These are phyloP conservation scores for Stephania japonica DNA, from an alignment of 164 flowering plant species.

Conservation along the genomic window DNA sequence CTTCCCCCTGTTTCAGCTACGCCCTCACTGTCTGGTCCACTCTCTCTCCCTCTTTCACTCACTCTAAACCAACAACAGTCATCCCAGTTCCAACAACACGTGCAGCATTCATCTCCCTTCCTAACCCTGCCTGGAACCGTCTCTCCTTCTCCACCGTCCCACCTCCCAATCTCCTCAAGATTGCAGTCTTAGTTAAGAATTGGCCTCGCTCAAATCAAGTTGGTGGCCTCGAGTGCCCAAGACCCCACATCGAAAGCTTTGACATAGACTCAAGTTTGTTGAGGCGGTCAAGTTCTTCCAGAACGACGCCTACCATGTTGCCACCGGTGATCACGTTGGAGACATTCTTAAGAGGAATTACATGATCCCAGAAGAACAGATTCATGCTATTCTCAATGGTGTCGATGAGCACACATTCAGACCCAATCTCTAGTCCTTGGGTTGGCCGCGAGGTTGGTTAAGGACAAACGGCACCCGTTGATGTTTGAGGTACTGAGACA, in stretches of 20 bases:
- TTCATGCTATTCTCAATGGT: conserved; percentile 74
- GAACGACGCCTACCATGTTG: conserved; percentile 63
- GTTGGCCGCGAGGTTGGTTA: conserved; percentile 71
- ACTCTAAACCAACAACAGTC: conserved; percentile 13
- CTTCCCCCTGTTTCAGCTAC: conserved; percentile 13
- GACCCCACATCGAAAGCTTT: conserved; percentile 29
- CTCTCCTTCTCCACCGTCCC: conserved; percentile 42
- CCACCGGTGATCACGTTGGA: conserved; percentile 69
- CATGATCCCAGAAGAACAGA: conserved; percentile 70
- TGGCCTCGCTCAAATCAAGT: conserved; percentile 53
- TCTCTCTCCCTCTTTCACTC: conserved; percentile 19
- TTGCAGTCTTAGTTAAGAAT: conserved; percentile 65
- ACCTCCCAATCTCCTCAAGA: conserved; percentile 45
- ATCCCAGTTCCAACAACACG: conserved; percentile 12
- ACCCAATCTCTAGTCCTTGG: conserved; percentile 57
- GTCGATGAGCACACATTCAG: conserved; percentile 54
- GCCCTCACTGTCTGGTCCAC: conserved; percentile 15
- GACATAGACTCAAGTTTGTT: conserved; percentile 45
- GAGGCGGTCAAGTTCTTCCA: conserved; percentile 69
- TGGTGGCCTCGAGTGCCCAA: conserved; percentile 51
- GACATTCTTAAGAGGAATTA: conserved; percentile 60
- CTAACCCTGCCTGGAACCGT: conserved; percentile 55
- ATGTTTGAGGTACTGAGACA: conserved; percentile 64
- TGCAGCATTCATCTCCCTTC: conserved; percentile 32
- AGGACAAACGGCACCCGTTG: conserved; percentile 78